Base-by-base conservation (phyloP, 768 basidiomycete genomes). In the Hemileccinum impolitum region DNA sequence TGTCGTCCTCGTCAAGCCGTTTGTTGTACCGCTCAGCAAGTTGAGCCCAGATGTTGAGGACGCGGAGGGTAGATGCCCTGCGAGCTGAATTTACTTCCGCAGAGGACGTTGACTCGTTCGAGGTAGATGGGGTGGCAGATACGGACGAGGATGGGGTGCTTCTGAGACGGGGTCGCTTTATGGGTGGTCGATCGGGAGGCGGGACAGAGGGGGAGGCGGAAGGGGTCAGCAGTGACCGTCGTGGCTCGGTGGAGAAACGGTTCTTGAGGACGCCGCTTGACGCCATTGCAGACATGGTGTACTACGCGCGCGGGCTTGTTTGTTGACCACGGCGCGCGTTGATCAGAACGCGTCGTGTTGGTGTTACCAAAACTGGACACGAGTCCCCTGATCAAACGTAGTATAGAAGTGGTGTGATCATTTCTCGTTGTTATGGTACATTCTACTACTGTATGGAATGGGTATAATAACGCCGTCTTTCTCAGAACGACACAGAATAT, bases 1-100 rank as follows among this genome's bases (percentile, higher is more conserved):
- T 83, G 63, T 92, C 89, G 64, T 91, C 89, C 59, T 90, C 83
- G 55, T 87, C 85, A 34, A 88, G 68, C 38, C 76, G 74, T 43
- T 79, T 75, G 30, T 77, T 74, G 61, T 90, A 85, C 21, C 85
- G 78, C 41, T 84, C 80, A 3, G 79, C 87, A 4, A 91, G 78
- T 44, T 78, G 73, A 23, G 78, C 72, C 88, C 89, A 90, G 13
- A 79, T 70, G 55, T 78, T 75, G 19, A 80, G 68, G 32, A 90
- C 70, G 3, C 83, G 81, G 56, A 72, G 66, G 5, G 75, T 72
- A 12, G 65, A 69, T 19, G 77, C 83, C 45, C 79, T 73, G 38
- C 84, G 74, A 31, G 80, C 81, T 31, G 76, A 73, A 45, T 80
- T 66, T 18, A 82, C 67, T 53, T 82, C 77, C 4, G 73, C 52